Base-by-base conservation (phyloP, 2,329 filamentous ascomycete species). In the Colletotrichum costaricense region DNA sequence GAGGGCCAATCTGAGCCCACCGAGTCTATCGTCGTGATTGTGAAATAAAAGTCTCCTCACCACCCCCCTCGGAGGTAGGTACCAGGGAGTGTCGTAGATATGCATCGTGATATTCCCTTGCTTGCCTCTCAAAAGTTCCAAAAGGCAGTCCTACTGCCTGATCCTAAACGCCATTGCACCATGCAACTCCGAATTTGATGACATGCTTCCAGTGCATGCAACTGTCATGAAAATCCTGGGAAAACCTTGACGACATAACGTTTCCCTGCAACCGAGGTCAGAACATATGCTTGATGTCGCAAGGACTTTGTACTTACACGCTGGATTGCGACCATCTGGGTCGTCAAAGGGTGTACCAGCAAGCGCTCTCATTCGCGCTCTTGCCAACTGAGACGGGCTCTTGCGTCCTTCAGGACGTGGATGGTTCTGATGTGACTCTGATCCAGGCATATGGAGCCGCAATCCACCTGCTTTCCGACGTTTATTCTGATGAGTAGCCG, bases 261-360 rank as follows among this genome's bases (percentile, higher is more conserved):
- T 65, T 83, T 83, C 86, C 85, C 85, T 87, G 67, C 3, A 33
- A 5, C 33, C 5, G 4, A 22, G 2, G 49, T 52, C 33, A 49
- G 54, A 35, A 16, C 49, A 49, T 22, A 22, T 28, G 24, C 7
- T 19, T 14, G 22, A 19, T 12, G 16, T 1, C 16, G 5, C 55
- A 49, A 19, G 3, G 3, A n/a, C 19, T 16, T 16, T 9, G 11
- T 7, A 81, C 84, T 82, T 76, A 86, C 84, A 86, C 72, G 80
- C 79, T 42, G 84, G 82, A 73, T 79, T 80, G 62, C 79, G 78
- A 62, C 79, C 78, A 74, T 86, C 84, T 8, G 83, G 83, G 57
- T 86, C 84, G 33, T 85, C 84, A 73, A 86, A 82, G 42, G 84
- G 84, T 65, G 84, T 83, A 63, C 81, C 81, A 11, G 84, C 84